Conservation (phyloP, 2,329 filamentous ascomycete genomes). For the Colletotrichum agaves region DNA sequence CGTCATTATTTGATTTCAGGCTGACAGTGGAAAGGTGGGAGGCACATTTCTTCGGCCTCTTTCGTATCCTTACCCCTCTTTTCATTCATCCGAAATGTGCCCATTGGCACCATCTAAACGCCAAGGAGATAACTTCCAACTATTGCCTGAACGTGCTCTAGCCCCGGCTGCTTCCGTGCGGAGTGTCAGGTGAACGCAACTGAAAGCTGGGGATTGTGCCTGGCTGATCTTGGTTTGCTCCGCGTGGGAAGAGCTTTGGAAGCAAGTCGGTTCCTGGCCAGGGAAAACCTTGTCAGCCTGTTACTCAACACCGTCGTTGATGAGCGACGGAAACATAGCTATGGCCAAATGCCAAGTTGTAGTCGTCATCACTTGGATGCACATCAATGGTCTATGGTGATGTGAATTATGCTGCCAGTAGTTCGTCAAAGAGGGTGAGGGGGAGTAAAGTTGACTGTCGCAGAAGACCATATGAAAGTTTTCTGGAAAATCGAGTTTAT, state of each 20-base stretch:
- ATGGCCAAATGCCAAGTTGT: not conserved
- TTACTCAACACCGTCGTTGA: not conserved
- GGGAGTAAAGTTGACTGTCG: too few species aligned
- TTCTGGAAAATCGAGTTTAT: too few species aligned
- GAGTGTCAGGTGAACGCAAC: slow-evolving; percentile 7
- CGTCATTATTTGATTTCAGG: not conserved
- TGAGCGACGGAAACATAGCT: not conserved
- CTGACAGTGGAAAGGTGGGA: not conserved
- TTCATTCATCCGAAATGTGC: not conserved
- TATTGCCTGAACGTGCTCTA: not conserved
- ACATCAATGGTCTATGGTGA: too few species aligned
- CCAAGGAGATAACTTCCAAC: not conserved
- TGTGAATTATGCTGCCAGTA: too few species aligned
- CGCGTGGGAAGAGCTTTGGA: not conserved
- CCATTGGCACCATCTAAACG: not conserved
- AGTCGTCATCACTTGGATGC: too few species aligned
- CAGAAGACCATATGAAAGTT: too few species aligned
- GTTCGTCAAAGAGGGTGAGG: too few species aligned
- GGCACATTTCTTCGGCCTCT: not conserved
- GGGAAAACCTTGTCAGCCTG: not conserved
- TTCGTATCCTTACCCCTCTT: slow-evolving; percentile 20
- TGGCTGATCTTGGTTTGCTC: not conserved
- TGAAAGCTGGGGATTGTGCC: not conserved
- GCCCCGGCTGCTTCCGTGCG: not conserved
- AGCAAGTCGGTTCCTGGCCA: slow-evolving; percentile 14